Base-by-base conservation (phyloP, 768 basidiomycete genomes). In the Phylloporus sp. region DNA sequence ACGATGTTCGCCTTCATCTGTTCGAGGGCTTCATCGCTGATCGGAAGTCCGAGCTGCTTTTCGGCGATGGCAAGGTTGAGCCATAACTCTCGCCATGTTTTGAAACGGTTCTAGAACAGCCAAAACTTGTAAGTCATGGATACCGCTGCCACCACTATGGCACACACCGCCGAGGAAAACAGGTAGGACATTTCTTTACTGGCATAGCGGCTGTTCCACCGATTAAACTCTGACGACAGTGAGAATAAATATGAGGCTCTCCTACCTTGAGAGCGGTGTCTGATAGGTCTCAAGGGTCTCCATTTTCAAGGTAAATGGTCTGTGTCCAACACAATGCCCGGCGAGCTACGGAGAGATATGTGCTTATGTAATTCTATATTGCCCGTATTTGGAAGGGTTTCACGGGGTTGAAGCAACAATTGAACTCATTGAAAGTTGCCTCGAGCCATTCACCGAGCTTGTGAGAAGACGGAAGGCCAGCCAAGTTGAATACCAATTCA, bases 171-270 rank as follows among this genome's bases (percentile, higher is more conserved):
- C 32, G 88, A 81, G n/a, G 95, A 98, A 76, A 98, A 99, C 40
- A 99, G 79, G 70, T 92, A 79, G 10, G 93, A 86, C 95, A 98
- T 98, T 73, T 98, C 95, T 70, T 94, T 95, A 77, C 91, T 95
- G 18, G 97, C 97, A 89, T 98, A 99, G 45, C 95, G 95, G 65
- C 95, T 97, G 61, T 27, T 52, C 47, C 39, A 49, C 18, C 20
- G 24, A 27, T 36, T 46, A 38, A 55, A 44, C 16, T 49, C 40
- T 45, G 49, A 36, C 32, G 15, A 23, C 12, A 41, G 23, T 15
- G 38, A 53, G 18, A 20, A 28, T 13, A 23, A 9, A 44, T 7
- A 44, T 11, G 16, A 18, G 52, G 36, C 18, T n/a, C 6, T 36
- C 69, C 55, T 22, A 88, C 88, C 88, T 91, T 20, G 88, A 82